Evolutionary conservation across 495 filamentous ascomycete species (phyloP).

Genomic region (Hypoxylon cercidicola): DNA sequence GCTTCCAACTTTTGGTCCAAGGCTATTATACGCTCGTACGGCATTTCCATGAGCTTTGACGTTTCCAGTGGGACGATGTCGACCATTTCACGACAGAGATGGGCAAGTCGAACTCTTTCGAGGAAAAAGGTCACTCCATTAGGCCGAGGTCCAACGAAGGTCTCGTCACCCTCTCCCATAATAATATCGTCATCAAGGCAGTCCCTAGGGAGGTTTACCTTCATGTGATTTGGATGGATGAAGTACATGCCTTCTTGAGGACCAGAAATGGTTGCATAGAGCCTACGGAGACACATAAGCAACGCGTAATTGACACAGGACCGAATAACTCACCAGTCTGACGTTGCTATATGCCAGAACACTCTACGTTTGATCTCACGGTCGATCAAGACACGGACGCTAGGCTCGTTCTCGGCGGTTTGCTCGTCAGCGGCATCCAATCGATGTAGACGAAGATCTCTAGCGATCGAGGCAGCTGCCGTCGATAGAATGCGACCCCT

Average conservation of each 20-base stretch:
- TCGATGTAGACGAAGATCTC: conserved; percentile 57
- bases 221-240: conserved; percentile 57
- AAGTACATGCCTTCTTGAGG: conserved; percentile 63
- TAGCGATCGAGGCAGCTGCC: conserved; percentile 42
- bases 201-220: conserved; percentile 51
- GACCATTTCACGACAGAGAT: conserved; percentile 55
- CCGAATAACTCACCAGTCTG: conserved; percentile 54
- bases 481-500: conserved; percentile 40
- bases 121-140: conserved; percentile 60
- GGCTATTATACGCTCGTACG: conserved; percentile 52
- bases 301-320: neutral
- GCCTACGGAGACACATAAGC: conserved; percentile 1
- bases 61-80: conserved; percentile 50
- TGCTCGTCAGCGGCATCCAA: conserved; percentile 46
- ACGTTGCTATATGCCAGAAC: conserved; percentile 60
- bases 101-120: conserved; percentile 52
- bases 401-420: conserved; percentile 15
- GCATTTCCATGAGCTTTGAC: conserved; percentile 44
- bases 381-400: conserved; percentile 35
- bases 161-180: neutral
- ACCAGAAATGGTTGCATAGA: conserved; percentile 43
- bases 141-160: conserved; percentile 36
- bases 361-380: conserved; percentile 51
- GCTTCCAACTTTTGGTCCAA: conserved; percentile 3
- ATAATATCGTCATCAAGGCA: conserved; percentile 36